Percentiles rank a stretch among this genome's conserved stretches.
Conservation (phyloP, 2,329 filamentous ascomycete genomes). For the Paramyrothecium sp. region DNA sequence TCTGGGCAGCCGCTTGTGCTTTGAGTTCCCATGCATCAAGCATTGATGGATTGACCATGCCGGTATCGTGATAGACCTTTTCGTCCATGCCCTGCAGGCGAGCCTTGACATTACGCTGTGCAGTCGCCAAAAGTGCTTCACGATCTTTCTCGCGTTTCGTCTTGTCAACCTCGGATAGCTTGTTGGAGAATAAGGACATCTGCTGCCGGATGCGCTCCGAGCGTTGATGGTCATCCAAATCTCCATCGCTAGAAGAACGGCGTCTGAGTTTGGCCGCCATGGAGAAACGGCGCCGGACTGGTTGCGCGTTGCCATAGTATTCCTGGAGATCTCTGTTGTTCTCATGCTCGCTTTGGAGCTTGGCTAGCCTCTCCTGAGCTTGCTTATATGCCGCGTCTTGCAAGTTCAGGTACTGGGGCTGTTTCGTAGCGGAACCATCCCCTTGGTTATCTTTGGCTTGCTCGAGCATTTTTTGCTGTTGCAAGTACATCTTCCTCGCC, state of each 20-base stretch:
- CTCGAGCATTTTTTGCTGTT: slow-evolving; percentile 62
- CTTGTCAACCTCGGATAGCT: slow-evolving; percentile 65
- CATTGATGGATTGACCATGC: slow-evolving; percentile 66
- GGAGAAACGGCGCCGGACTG: slow-evolving; percentile 42
- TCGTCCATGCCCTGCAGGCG: slow-evolving; percentile 80
- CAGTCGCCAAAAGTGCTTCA: slow-evolving; percentile 71
- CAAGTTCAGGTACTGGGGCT: slow-evolving; percentile 60
- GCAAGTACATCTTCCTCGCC: slow-evolving; percentile 81
- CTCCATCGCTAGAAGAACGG: slow-evolving; percentile 67
- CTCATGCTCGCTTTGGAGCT: slow-evolving; percentile 70
- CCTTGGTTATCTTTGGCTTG: slow-evolving; percentile 41
- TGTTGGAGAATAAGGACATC: slow-evolving; percentile 74
- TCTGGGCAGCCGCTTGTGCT: slow-evolving; percentile 67
- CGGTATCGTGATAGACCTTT: slow-evolving; percentile 73
- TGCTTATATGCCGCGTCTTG: slow-evolving; percentile 87
- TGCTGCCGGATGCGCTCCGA: slow-evolving; percentile 73
- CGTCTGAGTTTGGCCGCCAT: slow-evolving; percentile 56
- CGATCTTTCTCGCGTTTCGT: slow-evolving; percentile 75
- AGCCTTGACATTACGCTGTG: slow-evolving; percentile 82
- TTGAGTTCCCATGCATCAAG: slow-evolving; percentile 77
- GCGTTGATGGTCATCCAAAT: slow-evolving; percentile 62
- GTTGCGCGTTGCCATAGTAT: slow-evolving; percentile 65
- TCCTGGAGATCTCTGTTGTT: slow-evolving; percentile 65
- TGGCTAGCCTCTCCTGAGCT: slow-evolving; percentile 79
- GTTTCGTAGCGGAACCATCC: slow-evolving; percentile 27